Evolutionary conservation across 2,329 filamentous ascomycete species (phyloP).

Genomic region (Aspergillus clavatus): DNA sequence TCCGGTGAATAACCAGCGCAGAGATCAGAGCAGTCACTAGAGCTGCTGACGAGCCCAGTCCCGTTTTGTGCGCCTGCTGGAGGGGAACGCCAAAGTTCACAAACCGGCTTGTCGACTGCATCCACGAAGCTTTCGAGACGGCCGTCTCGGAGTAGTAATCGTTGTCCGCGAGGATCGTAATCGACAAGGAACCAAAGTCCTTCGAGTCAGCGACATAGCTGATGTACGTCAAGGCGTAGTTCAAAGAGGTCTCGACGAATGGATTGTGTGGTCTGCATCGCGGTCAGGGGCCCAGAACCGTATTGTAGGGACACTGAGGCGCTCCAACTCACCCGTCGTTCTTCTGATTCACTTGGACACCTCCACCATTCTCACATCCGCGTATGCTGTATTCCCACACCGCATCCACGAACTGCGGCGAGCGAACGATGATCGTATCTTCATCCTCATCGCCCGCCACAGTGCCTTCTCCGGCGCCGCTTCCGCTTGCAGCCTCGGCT

Average conservation of each 20-base stretch:
- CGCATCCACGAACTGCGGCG: conserved; percentile 84
- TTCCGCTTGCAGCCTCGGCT: conserved; percentile 1
- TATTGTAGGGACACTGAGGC: neutral
- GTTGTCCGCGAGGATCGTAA: conserved; percentile 90
- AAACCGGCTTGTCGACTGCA: conserved; percentile 52
- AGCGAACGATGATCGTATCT: conserved; percentile 75
- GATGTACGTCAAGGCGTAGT: conserved; percentile 81
- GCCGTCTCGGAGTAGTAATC: conserved; percentile 85
- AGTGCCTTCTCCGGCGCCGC: conserved; percentile 7
- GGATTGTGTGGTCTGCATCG: conserved; percentile 59
- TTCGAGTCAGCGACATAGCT: conserved; percentile 46
- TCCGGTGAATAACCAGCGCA: conserved; percentile 42
- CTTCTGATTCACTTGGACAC: conserved; percentile 70
- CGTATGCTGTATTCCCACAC: conserved; percentile 84
- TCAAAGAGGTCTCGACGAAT: conserved; percentile 88
- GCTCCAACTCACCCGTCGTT: conserved; percentile 32
- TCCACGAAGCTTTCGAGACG: conserved; percentile 31
- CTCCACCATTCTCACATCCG: conserved; percentile 65
- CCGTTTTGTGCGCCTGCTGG: conserved; percentile 83
- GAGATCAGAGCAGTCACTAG: conserved; percentile 79
- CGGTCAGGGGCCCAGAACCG: conserved; percentile 4
- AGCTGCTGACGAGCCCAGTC: conserved; percentile 88
- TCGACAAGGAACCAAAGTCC: conserved; percentile 61
- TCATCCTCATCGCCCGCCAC: conserved; percentile 55
- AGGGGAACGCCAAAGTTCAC: conserved; percentile 72